Base-by-base conservation (phyloP, 805 yeast species). In the Kodamaea leandrae region DNA sequence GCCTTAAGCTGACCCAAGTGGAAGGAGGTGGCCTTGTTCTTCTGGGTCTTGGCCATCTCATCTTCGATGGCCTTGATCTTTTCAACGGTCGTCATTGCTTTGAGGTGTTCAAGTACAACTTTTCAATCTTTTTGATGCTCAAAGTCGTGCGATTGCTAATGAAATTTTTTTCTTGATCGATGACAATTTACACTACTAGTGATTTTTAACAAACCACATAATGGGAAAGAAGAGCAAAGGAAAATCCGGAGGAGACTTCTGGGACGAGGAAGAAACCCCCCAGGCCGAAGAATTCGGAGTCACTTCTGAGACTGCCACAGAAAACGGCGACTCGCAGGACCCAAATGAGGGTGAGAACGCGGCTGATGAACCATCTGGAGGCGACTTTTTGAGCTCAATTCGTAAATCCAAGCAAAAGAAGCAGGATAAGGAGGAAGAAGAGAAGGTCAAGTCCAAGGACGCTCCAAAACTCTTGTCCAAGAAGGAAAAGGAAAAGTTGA, bases 1-100 rank as follows among this genome's bases (percentile, higher is more conserved):
- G 99, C 99, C 66, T 95, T 93, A 50, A 93, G 74, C 70, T 89
- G 96, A 58, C 99, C 99, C 75, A 93, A 71, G 74, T 93, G 99
- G 71, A 86, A 91, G 51, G 93, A 87, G 3, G 99, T 93, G 60
- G 95, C 95, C 80, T 93, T 93, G 71, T 93, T 93, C 71, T 91
- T 93, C 63, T 93, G 99, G 57, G 99, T 93, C 57, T 77, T 77
- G 70, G 97, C 90, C 99, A 91, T 91, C 75, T 91, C 99, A 68
- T 85, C 93, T 67, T 91, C 97, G 72, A 90, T 86, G 69, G 83
- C 82, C 70, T 85, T 82, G 59, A 85, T 84, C 61, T 84, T 76
- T 50, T 71, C 76, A 21, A 69, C 77, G 4, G 76, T 70, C 13
- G 76, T 71, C 72, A 68, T 67, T 6, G 25, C 14, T 32, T 8